phyloP scores from a whole-genome alignment of 2,329 filamentous ascomycete genomes.

The Alternaria incomplexa region DNA sequence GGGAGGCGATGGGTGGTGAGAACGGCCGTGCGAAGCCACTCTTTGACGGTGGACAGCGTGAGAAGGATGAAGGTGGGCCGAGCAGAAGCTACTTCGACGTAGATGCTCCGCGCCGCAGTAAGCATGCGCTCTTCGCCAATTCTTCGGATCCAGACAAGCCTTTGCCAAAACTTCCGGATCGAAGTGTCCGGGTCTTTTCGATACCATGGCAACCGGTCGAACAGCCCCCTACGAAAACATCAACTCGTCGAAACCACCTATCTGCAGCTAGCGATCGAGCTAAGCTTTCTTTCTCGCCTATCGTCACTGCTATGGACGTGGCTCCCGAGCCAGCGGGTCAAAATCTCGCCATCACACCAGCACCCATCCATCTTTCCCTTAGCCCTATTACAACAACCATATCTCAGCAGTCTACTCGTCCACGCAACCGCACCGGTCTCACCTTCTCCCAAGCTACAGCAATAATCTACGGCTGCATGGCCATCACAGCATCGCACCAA shows the following conservation, averaged over 20 bases:
- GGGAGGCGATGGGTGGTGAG: too few relatives aligned
- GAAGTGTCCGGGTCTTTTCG: not conserved
- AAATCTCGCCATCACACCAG: not conserved
- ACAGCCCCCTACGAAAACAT: not conserved
- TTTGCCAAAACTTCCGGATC: not conserved
- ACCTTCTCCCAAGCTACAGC: not conserved
- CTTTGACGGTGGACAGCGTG: too few relatives aligned
- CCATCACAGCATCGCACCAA: not conserved
- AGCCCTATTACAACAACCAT: not conserved
- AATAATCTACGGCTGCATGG: not conserved
- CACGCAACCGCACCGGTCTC: not conserved
- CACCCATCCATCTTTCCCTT: not conserved
- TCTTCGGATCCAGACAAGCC: not conserved
- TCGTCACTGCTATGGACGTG: not conserved
- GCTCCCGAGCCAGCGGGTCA: not conserved
- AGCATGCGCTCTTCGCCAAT: not conserved
- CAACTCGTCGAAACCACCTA: not conserved
- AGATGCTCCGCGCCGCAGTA: not conserved
- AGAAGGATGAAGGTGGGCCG: fast-evolving
- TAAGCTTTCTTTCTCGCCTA: not conserved
- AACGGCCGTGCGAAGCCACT: too few relatives aligned
- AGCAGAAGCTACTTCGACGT: not conserved
- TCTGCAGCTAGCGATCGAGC: not conserved
- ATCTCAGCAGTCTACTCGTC: not conserved
- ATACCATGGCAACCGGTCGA: too few relatives aligned